These are phyloP conservation scores for Fusarium sp. DNA, from an alignment of 2,329 filamentous ascomycete species.

Conservation along the genomic window DNA sequence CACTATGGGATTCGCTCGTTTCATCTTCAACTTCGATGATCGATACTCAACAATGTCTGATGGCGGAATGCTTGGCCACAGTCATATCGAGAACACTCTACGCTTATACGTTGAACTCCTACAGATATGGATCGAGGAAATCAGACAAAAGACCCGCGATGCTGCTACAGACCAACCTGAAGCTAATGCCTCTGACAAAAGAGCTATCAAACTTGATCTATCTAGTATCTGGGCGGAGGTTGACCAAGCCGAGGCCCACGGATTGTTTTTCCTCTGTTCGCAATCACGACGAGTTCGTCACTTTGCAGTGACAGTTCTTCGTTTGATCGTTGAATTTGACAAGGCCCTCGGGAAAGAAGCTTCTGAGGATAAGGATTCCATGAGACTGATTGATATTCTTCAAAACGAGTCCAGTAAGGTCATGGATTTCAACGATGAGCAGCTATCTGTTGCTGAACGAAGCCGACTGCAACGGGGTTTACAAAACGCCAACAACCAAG, in stretches of 20 bases:
- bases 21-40: conserved; percentile 99
- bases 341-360: conserved; percentile 78
- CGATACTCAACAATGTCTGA: conserved; percentile 98
- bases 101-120: conserved; percentile 92
- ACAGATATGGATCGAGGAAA: conserved; percentile 97
- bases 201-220: conserved; percentile 81
- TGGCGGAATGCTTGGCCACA: conserved; percentile 91
- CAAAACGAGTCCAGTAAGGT: conserved; percentile 89
- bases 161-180: conserved; percentile 72
- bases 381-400: conserved; percentile 87
- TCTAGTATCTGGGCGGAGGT: conserved; percentile 92
- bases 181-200: conserved; percentile 68
- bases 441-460: conserved; percentile 88
- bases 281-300: conserved; percentile 89
- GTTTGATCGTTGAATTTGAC: conserved; percentile 93
- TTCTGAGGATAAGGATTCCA: conserved; percentile 66
- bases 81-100: conserved; percentile 93
- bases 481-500: conserved; percentile 82
- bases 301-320: conserved; percentile 90
- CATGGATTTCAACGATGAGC: conserved; percentile 91
- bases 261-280: conserved; percentile 95
- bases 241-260: conserved; percentile 95
- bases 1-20: conserved; percentile 93
- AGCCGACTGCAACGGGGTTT: conserved; percentile 91
- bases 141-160: conserved; percentile 83